Evolutionary conservation across 495 filamentous ascomycete genomes (phyloP).

Genomic region (Evernia prunastri): DNA sequence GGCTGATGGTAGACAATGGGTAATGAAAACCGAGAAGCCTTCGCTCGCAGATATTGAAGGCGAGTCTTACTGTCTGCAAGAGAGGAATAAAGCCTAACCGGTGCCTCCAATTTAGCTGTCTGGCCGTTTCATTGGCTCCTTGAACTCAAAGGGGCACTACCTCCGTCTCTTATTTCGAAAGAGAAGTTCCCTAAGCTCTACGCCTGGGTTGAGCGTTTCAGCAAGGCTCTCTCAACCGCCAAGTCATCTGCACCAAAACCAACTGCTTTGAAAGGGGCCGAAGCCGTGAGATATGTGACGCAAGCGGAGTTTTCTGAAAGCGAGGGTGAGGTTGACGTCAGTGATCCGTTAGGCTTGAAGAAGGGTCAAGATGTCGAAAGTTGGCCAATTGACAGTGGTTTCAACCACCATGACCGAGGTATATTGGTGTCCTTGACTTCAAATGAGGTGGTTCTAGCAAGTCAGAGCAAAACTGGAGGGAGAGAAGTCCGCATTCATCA

Average conservation of each 20-base stretch:
- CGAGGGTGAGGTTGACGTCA: constrained; percentile 32
- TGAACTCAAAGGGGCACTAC: constrained; percentile 42
- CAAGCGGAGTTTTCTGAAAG: constrained; percentile 33
- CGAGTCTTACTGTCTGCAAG: constrained; percentile 10
- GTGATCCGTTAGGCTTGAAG: constrained; percentile 39
- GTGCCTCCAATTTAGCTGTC: constrained; percentile 32
- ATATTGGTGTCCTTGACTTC: constrained; percentile 41
- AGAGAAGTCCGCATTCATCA: constrained; percentile 47
- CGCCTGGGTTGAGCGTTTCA: constrained; percentile 51
- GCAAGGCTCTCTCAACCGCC: constrained; percentile 28
- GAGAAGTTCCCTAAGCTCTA: constrained; percentile 46
- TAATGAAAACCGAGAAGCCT: constrained; percentile 40
- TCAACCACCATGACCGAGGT: constrained; percentile 46
- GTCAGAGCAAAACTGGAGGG: constrained; percentile 31
- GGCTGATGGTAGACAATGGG: constrained; percentile 52
- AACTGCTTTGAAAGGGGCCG: constrained; percentile 39
- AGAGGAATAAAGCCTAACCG: not conserved
- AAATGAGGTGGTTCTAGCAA: constrained; percentile 48
- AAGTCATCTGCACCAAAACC: constrained; percentile 30
- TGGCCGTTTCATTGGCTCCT: constrained; percentile 57
- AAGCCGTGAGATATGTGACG: constrained; percentile 40
- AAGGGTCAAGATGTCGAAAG: constrained; percentile 46
- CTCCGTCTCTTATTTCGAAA: constrained; percentile 35
- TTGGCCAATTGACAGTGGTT: constrained; percentile 52
- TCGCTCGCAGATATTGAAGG: constrained; percentile 54